phyloP scores from a whole-genome alignment of 495 filamentous ascomycete species.

The Penicillium crystallinum region DNA sequence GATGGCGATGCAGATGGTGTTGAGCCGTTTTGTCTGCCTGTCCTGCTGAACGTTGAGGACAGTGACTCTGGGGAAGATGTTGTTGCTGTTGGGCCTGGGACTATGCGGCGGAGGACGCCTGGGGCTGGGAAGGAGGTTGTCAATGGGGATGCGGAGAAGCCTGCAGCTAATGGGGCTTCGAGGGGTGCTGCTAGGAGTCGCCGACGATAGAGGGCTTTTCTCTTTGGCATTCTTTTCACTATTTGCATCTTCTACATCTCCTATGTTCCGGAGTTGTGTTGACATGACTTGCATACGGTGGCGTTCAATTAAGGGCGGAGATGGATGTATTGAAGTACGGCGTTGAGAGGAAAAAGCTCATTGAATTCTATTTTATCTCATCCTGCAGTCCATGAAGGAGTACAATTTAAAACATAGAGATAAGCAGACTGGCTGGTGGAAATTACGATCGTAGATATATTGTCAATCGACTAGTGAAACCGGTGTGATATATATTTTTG shows the following conservation, averaged over 20 bases:
- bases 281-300: background rate
- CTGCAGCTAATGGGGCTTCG: background rate
- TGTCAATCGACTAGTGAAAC: no score
- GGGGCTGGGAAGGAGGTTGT: constrained; percentile 46
- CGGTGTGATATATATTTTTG: no score
- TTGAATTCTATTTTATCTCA: background rate
- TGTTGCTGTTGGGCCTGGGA: constrained; percentile 75
- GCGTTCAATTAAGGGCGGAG: background rate
- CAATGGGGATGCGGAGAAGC: constrained; percentile 15
- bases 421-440: no score
- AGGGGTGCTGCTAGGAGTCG: background rate
- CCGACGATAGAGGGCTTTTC: background rate
- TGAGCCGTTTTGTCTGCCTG: constrained; percentile 76
- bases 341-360: background rate
- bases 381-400: background rate
- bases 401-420: no score
- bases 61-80: constrained; percentile 84
- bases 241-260: background rate
- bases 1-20: constrained; percentile 42
- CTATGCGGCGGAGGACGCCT: constrained; percentile 72
- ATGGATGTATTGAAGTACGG: background rate
- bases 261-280: background rate
- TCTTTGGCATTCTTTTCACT: background rate
- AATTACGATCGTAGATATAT: no score
- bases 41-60: constrained; percentile 73